These are phyloP conservation scores for Elongisporangium prolatum DNA, from an alignment of 352 stramenopile genomes.

Conservation along the genomic window DNA sequence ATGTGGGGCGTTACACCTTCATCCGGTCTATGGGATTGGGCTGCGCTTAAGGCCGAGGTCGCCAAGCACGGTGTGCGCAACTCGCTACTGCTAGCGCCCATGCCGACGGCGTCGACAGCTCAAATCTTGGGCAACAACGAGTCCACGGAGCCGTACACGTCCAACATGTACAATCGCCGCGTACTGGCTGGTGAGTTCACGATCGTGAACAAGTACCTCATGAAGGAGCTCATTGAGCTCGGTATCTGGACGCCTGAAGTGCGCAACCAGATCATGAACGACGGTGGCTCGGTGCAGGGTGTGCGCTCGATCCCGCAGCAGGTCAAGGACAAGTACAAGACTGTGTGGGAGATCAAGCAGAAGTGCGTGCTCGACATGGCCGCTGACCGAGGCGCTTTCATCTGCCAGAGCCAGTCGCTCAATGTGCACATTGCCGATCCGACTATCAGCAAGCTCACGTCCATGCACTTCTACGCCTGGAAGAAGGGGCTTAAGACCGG, in stretches of 20 bases:
- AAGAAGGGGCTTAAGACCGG: slow-evolving; percentile 99
- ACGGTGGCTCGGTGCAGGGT: slow-evolving; percentile 95
- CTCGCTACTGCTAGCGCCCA: slow-evolving; percentile 98
- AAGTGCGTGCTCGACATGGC: slow-evolving; percentile 96
- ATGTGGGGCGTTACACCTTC: slow-evolving; percentile 96
- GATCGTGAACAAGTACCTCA: slow-evolving; percentile 99
- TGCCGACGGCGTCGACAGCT: slow-evolving; percentile 98
- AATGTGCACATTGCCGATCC: slow-evolving; percentile 99
- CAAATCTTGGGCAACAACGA: slow-evolving; percentile 99
- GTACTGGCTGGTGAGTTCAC: slow-evolving; percentile 99
- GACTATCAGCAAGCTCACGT: slow-evolving; percentile 97
- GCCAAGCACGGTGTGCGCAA: slow-evolving; percentile 96
- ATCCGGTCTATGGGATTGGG: slow-evolving; percentile 94
- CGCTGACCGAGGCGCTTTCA: slow-evolving; percentile 97
- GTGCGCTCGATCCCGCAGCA: slow-evolving; percentile 73
- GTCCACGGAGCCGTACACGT: slow-evolving; percentile 98
- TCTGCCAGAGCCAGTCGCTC: slow-evolving; percentile 97
- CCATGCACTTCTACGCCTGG: slow-evolving; percentile 99
- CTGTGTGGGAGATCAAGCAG: slow-evolving; percentile 99
- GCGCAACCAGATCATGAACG: slow-evolving; percentile 98
- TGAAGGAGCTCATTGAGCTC: slow-evolving; percentile 95
- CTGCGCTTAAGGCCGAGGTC: slow-evolving; percentile 90
- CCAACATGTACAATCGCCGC: slow-evolving; percentile 99
- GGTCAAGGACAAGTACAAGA: slow-evolving; percentile 98
- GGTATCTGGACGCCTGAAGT: slow-evolving; percentile 97